Percentiles rank a stretch among this genome's conserved stretches.
Conservation (phyloP, 495 filamentous ascomycete genomes). For the Penicillium cosmopolitanum region DNA sequence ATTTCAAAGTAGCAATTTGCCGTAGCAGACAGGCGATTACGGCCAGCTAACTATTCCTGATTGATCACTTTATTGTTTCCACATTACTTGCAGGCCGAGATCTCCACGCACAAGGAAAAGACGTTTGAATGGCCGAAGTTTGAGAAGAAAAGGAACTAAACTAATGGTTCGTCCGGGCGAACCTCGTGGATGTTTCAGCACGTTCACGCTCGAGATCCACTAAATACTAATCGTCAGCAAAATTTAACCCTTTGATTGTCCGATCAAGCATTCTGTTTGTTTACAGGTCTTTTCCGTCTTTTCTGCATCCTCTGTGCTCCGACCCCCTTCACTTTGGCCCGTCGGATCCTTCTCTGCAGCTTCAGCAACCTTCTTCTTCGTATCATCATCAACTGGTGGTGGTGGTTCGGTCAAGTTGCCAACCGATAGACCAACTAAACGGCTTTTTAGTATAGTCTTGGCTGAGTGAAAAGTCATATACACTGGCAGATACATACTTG, state of each 20-base stretch:
- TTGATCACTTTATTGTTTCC: too few species aligned
- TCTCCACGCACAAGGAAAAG: too few species aligned
- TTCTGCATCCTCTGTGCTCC: not conserved
- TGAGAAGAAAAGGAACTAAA: not conserved
- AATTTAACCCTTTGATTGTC: not conserved
- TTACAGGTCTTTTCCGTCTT: not conserved
- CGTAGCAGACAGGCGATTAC: too few species aligned
- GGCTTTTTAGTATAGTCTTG: not conserved
- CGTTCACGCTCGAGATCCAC: not conserved
- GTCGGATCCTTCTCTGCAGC: slow-evolving; percentile 13
- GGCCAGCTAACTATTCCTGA: too few species aligned
- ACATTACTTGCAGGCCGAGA: too few species aligned
- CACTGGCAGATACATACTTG: not conserved
- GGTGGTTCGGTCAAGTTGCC: slow-evolving; percentile 8
- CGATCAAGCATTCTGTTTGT: not conserved
- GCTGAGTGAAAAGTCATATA: not conserved
- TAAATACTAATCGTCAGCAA: not conserved
- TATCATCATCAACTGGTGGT: slow-evolving; percentile 11
- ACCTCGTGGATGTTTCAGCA: not conserved
- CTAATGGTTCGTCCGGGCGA: not conserved
- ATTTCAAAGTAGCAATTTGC: too few species aligned
- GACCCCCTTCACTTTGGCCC: not conserved
- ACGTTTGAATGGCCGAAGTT: too few species aligned
- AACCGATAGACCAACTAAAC: slow-evolving; percentile 8
- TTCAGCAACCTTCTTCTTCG: slow-evolving; percentile 5